Conservation (phyloP, 2,329 filamentous ascomycete genomes). For the Talaromyces sp. region DNA sequence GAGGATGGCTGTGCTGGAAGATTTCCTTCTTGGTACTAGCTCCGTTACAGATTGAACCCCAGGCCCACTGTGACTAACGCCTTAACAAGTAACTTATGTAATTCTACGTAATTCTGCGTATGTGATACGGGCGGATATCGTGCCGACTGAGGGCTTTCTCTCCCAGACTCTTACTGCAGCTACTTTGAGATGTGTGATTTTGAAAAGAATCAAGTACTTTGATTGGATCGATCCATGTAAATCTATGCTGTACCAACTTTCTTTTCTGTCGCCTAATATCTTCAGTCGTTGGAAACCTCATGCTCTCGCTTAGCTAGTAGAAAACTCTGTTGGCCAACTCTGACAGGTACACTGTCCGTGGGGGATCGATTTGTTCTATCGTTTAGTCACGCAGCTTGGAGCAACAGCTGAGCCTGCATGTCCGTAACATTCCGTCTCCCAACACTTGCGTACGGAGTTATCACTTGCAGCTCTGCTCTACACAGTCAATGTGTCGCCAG, state of each 20-base stretch:
- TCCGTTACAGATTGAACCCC: neutral
- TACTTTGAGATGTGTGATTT: neutral
- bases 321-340: neutral
- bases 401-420: constrained; percentile 3
- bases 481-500: neutral
- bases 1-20: constrained; percentile 12
- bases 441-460: neutral
- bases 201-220: neutral
- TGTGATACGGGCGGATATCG: neutral
- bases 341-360: neutral
- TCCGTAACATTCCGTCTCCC: constrained; percentile 2
- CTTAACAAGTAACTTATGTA: neutral
- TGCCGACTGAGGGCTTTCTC: neutral
- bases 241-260: neutral
- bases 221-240: neutral
- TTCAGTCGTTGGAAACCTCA: neutral
- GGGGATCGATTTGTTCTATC: neutral
- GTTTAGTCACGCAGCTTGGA: neutral
- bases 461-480: neutral
- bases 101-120: neutral
- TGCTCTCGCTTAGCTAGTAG: neutral
- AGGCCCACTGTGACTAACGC: neutral
- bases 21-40: neutral
- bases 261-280: neutral
- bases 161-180: neutral